Evolutionary conservation across 805 yeast genomes (phyloP).

Genomic region (Saturnispora besseyi): DNA sequence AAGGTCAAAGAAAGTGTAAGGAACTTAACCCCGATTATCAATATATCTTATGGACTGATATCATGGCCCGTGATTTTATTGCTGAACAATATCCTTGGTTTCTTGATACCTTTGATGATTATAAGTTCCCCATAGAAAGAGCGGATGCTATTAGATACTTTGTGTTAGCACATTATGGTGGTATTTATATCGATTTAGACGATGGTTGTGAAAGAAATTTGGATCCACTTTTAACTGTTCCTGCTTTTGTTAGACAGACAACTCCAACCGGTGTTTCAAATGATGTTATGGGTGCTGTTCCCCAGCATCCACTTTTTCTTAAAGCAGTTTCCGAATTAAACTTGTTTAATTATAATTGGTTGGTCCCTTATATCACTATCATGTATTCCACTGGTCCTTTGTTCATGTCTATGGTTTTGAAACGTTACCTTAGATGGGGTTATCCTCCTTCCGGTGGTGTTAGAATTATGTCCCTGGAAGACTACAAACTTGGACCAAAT

Average conservation of each 20-base stretch:
- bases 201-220: constrained; percentile 75
- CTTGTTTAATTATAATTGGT: constrained; percentile 62
- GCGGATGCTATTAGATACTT: constrained; percentile 91
- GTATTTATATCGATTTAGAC: constrained; percentile 83
- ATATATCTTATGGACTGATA: constrained; percentile 88
- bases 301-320: constrained; percentile 75
- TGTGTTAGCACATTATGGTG: constrained; percentile 75
- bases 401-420: constrained; percentile 79
- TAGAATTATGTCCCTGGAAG: constrained; percentile 60
- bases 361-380: constrained; percentile 81
- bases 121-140: constrained; percentile 74
- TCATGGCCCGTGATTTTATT: constrained; percentile 69
- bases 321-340: constrained; percentile 58
- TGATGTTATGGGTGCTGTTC: constrained; percentile 87
- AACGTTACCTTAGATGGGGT: constrained; percentile 76
- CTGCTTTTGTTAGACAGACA: constrained; percentile 83
- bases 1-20: constrained; percentile 67
- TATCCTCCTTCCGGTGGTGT: constrained; percentile 58
- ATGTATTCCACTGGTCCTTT: constrained; percentile 93
- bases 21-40: constrained; percentile 82
- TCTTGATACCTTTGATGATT: constrained; percentile 63
- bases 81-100: constrained; percentile 82
- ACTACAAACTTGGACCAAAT: constrained; percentile 48
- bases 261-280: constrained; percentile 86
- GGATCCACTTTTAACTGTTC: constrained; percentile 73